phyloP scores from a whole-genome alignment of 2,329 filamentous ascomycete genomes.

The Alternaria postmessia region DNA sequence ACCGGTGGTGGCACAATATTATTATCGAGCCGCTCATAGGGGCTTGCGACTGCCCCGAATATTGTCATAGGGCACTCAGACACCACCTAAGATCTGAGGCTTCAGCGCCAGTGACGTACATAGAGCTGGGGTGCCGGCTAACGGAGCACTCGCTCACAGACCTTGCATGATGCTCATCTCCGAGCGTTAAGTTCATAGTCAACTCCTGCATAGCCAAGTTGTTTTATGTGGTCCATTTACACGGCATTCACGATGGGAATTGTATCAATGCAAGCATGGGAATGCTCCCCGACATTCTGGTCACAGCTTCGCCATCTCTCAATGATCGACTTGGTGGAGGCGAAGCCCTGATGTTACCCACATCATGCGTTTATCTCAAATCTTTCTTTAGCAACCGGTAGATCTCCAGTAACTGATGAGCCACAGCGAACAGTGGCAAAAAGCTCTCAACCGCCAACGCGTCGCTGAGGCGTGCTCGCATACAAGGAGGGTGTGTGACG shows the following conservation, averaged over 20 bases:
- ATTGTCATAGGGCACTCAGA: constrained; percentile 5
- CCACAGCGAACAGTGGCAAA: constrained; percentile 28
- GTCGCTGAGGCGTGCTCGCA: constrained; percentile 35
- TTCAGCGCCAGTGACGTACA: constrained; percentile 35
- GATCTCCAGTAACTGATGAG: constrained; percentile 4
- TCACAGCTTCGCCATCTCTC: constrained; percentile 2
- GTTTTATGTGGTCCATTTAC: constrained; percentile 3
- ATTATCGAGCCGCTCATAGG: constrained; percentile 10
- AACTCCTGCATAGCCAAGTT: constrained; percentile 5
- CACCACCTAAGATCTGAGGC: constrained; percentile 7
- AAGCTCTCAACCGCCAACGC: constrained; percentile 15
- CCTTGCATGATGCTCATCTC: constrained; percentile 40
- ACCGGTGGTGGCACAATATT: constrained; percentile 2
- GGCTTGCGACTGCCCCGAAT: not conserved
- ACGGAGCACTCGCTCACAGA: constrained; percentile 22
- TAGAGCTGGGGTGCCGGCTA: constrained; percentile 17
- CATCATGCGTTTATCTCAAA: constrained; percentile 2
- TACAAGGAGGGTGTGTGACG: constrained; percentile 35
- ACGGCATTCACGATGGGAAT: not conserved
- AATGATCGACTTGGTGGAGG: not conserved
- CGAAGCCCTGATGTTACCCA: constrained; percentile 8
- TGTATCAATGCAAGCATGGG: constrained; percentile 2
- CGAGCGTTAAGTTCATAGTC: constrained; percentile 19
- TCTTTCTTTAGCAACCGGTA: constrained; percentile 21
- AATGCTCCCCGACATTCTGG: not conserved